Conservation (phyloP, 305 asterid genomes). For the Petunia hybrid region DNA sequence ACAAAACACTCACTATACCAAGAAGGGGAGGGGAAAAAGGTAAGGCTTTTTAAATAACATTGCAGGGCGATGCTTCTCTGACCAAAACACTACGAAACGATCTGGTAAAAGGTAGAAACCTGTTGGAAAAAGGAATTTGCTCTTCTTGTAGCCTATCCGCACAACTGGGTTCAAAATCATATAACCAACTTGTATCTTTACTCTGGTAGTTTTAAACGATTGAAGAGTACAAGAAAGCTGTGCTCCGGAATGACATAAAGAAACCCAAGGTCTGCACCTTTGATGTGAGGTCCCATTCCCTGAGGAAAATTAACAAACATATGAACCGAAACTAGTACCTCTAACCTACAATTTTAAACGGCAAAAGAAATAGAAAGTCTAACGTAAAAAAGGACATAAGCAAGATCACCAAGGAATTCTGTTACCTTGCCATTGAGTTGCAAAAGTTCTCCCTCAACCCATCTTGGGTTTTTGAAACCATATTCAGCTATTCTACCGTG, state of each 20-base stretch:
- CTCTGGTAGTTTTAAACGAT: slow-evolving; percentile 82
- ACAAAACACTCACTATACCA: slow-evolving; percentile 15
- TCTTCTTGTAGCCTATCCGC: slow-evolving; percentile 21
- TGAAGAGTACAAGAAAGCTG: slow-evolving; percentile 93
- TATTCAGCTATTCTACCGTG: slow-evolving; percentile 93
- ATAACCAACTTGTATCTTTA: slow-evolving; percentile 38
- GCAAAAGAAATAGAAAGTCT: not conserved
- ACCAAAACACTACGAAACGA: not conserved
- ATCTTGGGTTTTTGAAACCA: slow-evolving; percentile 82
- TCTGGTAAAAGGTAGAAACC: slow-evolving; percentile 9
- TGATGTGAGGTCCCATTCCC: slow-evolving; percentile 85
- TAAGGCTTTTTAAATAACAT: slow-evolving; percentile 10
- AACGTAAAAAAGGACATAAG: slow-evolving; percentile 12
- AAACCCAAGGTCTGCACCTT: slow-evolving; percentile 97
- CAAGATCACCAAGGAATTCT: not conserved
- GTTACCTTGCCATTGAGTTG: slow-evolving; percentile 92
- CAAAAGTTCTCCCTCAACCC: slow-evolving; percentile 97
- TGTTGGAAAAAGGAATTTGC: slow-evolving; percentile 25
- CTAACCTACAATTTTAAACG: slow-evolving; percentile 6
- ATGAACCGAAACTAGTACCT: slow-evolving; percentile 13
- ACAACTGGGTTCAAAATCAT: not conserved
- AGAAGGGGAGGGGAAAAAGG: not conserved
- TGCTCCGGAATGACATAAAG: slow-evolving; percentile 89
- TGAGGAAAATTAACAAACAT: slow-evolving; percentile 35
- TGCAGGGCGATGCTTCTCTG: slow-evolving; percentile 25